Base-by-base conservation (phyloP, 768 basidiomycete species). In the Mrakia blollopis region DNA sequence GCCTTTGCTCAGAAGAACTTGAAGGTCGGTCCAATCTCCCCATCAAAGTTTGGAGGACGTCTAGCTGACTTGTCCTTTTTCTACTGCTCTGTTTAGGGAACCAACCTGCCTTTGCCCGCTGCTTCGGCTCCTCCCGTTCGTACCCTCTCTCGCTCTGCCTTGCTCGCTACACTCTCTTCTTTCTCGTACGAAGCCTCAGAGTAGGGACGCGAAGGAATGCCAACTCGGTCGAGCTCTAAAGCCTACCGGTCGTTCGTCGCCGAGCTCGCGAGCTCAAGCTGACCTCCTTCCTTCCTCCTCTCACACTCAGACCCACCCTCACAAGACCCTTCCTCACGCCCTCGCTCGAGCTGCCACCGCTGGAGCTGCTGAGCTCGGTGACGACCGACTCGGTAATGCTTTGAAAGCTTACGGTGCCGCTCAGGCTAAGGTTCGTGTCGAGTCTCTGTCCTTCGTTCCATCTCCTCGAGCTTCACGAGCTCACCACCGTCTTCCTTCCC, bases 271-370 rank as follows among this genome's bases (percentile, higher is more conserved):
- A 63, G 30, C 62, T 32, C 30, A 21, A 63, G 62, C 62, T 63
- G 62, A 63, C 30, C 9, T 44, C 44, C 21, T 11, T 70, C 30
- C 9, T 25, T 14, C n/a, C 30, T 30, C 18, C n/a, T 69, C 35
- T 44, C 69, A 23, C 25, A 21, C 0, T 8, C 69, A 63, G 62
- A 25, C 62, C 85, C 37, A 91, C 90, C 81, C 94, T 94, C 86
- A n/a, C 62, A 98, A 98, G 89, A 98, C 97, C 0, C 91, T 98
- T 72, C 93, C 97, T 0, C 97, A 98, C 80, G 96, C 97, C 0
- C 88, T 98, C 72, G 87, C 90, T 28, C 91, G 97, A 71, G 91
- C 95, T 0, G 89, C 94, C 0, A 87, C 88, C 52, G 81, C 85
- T 13, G 92, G 84, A n/a, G 85, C 85, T 21, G 82, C 86, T 4